Evolutionary conservation across 192 early-diverging fungal species (phyloP).

Genomic region (Chytriomyces sp.): DNA sequence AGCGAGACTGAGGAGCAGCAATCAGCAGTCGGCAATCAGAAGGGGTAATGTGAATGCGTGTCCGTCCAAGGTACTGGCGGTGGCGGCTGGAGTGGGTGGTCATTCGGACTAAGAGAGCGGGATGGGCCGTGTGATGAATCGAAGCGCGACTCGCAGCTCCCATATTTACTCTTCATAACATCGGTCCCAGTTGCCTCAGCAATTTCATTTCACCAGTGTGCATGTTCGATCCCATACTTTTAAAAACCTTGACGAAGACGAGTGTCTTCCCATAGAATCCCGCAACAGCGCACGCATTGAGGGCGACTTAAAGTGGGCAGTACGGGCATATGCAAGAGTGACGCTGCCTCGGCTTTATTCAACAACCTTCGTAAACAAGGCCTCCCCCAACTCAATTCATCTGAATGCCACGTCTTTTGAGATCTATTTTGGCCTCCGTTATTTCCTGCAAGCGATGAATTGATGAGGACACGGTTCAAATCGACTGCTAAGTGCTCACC

Average conservation of each 20-base stretch:
- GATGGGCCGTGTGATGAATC: too few species aligned
- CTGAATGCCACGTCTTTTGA: slow-evolving; percentile 71
- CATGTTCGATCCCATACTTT: neutral
- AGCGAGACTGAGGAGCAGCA: neutral
- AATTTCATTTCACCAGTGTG: neutral
- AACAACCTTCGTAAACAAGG: neutral
- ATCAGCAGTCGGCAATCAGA: neutral
- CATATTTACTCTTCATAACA: too few species aligned
- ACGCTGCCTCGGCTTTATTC: neutral
- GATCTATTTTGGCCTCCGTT: slow-evolving; percentile 76
- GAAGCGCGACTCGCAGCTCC: too few species aligned
- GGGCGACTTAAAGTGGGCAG: neutral
- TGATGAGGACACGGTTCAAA: neutral
- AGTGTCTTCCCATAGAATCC: neutral
- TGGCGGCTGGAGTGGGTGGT: too few species aligned
- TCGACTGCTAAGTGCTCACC: slow-evolving; percentile 45
- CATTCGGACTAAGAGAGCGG: too few species aligned
- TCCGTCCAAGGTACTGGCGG: too few species aligned
- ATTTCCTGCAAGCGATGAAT: slow-evolving; percentile 70
- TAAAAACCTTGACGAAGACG: too few species aligned
- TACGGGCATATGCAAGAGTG: neutral
- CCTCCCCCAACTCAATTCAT: slow-evolving; percentile 41
- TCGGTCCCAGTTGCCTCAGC: too few species aligned
- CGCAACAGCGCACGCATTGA: neutral
- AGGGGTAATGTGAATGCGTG: neutral